Evolutionary conservation across 2,329 filamentous ascomycete genomes (phyloP), one percentile per base, ranked within the genome.

Genomic region (Botrytis paeoniae): DNA sequence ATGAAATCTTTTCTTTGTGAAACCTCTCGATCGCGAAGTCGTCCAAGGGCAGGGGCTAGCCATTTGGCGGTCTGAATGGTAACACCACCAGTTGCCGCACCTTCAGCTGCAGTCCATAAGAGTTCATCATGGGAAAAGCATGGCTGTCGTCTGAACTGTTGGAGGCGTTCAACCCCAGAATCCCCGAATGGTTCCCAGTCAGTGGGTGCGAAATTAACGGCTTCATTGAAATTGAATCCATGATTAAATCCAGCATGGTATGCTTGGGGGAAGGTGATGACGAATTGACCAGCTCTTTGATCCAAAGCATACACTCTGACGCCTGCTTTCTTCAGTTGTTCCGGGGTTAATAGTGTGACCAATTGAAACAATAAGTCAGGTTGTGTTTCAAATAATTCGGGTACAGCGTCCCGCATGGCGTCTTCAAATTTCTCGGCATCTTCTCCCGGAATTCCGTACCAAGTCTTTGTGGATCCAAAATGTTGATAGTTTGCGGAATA

Each of bases 211-310:
- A 99, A 99, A 81, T 99, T 99, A 78, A 99, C 96, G 8, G 96
- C 96, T 82, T 99, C 96, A 78, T 99, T 99, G 83, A 98, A 97
- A 81, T 99, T 99, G 85, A 99, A 99, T 0, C 93, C 96, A 79
- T 99, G 96, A 79, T 99, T 99, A 84, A 99, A 99, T 0, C 96
- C 96, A 9, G 96, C 95, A 81, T 99, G 96, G 78, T 98, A 99
- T 0, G 96, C 96, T 81, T 97, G 93, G 0, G 96, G 96, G 78
- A 98, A 99, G 0, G 96, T 99, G 76, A 99, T 91, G 75, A 99
- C 95, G 76, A 99, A 93, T 80, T 99, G 94, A 8, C 96, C 96
- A 41, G 96, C 96, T 77, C 95, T 89, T 81, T 99, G 96, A 80
- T 99, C 96, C n/a, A 98, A 85, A 0, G 96, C 96, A 81, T 94